Conservation (phyloP, 2,329 filamentous ascomycete genomes). For the Apiospora pterosperma region DNA sequence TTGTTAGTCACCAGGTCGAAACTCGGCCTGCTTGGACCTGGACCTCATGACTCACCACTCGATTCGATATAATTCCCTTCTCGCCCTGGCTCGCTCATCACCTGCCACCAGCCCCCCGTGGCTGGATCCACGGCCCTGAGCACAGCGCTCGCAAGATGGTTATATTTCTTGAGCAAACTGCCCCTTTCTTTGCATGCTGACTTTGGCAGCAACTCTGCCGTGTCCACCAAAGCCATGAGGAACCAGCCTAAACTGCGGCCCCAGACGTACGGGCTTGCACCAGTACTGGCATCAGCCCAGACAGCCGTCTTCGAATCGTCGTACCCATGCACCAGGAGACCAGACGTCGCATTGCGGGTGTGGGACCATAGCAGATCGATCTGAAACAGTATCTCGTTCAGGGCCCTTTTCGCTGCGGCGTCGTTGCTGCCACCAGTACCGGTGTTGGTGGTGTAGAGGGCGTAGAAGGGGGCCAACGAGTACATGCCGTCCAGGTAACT, state of each 20-base stretch:
- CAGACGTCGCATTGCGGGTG: conserved; percentile 17
- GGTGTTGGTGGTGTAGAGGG: conserved; percentile 23
- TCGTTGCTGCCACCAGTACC: neutral
- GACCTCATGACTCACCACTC: conserved; percentile 12
- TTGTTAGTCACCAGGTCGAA: neutral
- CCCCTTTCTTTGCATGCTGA: conserved; percentile 5
- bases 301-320: conserved; percentile 28
- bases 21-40: neutral
- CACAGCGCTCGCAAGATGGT: conserved; percentile 19
- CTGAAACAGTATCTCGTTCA: conserved; percentile 25
- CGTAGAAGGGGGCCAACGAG: conserved; percentile 41
- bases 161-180: conserved; percentile 17
- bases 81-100: conserved; percentile 25
- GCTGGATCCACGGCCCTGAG: conserved; percentile 19
- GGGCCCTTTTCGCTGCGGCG: conserved; percentile 6
- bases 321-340: conserved; percentile 32
- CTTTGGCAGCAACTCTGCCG: conserved; percentile 24
- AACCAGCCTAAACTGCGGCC: conserved; percentile 35
- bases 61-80: conserved; percentile 27
- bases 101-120: conserved; percentile 35
- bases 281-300: conserved; percentile 32
- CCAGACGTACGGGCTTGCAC: conserved; percentile 34
- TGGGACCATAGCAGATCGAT: conserved; percentile 26
- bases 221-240: conserved; percentile 33
- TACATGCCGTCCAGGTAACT: conserved; percentile 53